Base-by-base conservation (phyloP, 257 asterid species). In the Capsicum pubescens region DNA sequence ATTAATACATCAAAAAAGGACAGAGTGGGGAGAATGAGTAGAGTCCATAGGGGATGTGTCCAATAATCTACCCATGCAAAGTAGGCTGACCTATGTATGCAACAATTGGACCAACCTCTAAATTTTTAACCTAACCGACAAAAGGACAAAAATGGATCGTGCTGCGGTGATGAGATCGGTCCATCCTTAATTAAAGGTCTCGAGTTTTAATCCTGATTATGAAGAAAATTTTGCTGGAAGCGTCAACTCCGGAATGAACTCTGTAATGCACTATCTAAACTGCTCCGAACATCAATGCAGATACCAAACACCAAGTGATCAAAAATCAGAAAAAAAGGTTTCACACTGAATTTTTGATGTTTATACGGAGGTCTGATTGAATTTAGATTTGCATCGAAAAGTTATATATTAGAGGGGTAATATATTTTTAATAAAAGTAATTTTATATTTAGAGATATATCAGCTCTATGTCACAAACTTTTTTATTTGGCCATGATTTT, bases 11-110 rank as follows among this genome's bases (percentile, higher is more conserved):
- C 4, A 50, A 21, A 66, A 74, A 74, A 74, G 80, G 46, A 50
- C 81, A 74, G 10, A 74, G 61, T 74, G 61, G 48, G 44, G 42
- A 50, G 46, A 50, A 74, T 13, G 46, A 19, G 35, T 72, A 74
- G 19, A 74, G 44, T 74, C 44, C 13, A 68, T 50, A 21, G 80
- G 42, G 7, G 80, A 19, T 74, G 80, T 74, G 64, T 26, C 50
- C 64, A 32, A 77, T 74, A 74, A 74, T 44, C n/a, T 50, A 74
- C 64, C 6, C 54, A 26, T 8, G 9, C 9, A 14, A 21, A 76
- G 15, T 26, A 52, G 81, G 82, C 1, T 14, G 32, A 77, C 82
- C n/a, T 36, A 77, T 15, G 2, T 36, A 50, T 26, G 78, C 56
- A 17, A 17, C 55, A 26, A 26, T 26, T 74, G 81, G 61, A 19